phyloP scores from a whole-genome alignment of 305 asterid genomes.

The Fraxinus greggii region DNA sequence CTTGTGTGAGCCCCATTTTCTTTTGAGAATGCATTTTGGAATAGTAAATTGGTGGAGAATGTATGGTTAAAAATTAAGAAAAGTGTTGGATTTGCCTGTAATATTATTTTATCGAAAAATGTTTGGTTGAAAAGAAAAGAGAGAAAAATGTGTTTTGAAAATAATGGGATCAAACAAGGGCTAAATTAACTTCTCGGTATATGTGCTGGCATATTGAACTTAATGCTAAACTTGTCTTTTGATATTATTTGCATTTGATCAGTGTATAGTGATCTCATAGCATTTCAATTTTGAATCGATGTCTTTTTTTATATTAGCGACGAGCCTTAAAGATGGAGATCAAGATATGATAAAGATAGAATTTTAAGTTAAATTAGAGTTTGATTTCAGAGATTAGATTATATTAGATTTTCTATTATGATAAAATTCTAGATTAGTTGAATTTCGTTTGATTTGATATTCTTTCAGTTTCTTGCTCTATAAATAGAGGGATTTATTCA shows the following conservation, averaged over 20 bases:
- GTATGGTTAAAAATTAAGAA: no score
- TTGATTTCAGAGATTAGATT: not conserved
- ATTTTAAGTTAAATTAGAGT: not conserved
- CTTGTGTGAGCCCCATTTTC: not conserved
- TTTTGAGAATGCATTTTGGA: not conserved
- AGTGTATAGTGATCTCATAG: constrained; percentile 1
- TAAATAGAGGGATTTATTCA: not conserved
- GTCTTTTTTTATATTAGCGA: constrained; percentile 13
- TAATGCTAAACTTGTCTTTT: constrained; percentile 8
- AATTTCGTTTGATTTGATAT: not conserved
- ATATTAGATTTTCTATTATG: not conserved
- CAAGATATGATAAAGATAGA: not conserved
- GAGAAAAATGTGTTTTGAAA: no score
- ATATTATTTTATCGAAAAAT: no score
- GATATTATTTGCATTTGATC: not conserved
- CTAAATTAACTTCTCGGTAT: constrained; percentile 4
- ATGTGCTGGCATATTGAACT: not conserved
- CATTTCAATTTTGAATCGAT: not conserved
- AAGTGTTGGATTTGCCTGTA: no score
- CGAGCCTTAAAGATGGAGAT: not conserved
- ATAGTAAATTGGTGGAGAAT: not conserved
- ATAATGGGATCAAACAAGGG: not conserved
- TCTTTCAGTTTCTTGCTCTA: not conserved
- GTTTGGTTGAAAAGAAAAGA: not conserved
- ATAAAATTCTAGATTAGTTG: not conserved